Percentiles rank a stretch among this genome's conserved stretches.
Conservation (phyloP, 371 early-diverging fungal species). For the Rozella allomycis region DNA sequence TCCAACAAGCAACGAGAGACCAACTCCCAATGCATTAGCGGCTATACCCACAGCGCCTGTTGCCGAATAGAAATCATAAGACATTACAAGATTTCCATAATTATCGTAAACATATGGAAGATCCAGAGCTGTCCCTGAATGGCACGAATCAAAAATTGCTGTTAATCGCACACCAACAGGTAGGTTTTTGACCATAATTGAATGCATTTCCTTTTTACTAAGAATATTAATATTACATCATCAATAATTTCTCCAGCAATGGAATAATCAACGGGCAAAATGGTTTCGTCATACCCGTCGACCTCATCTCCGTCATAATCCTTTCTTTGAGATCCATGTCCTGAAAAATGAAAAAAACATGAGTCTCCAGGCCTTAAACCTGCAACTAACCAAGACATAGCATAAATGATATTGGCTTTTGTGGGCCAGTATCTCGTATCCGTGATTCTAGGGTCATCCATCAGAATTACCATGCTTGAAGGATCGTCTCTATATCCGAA, state of each 20-base stretch:
- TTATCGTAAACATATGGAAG: constrained; percentile 60
- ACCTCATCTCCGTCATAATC: constrained; percentile 57
- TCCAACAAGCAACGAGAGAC: no score
- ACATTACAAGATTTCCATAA: constrained; percentile 29
- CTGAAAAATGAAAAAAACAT: constrained; percentile 52
- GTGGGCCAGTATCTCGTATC: constrained; percentile 34
- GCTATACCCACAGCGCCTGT: no score
- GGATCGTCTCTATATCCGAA: constrained; percentile 24
- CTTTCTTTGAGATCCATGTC: constrained; percentile 52
- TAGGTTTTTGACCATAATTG: constrained; percentile 48
- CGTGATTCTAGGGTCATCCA: constrained; percentile 4
- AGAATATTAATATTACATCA: no score
- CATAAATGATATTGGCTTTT: constrained; percentile 50
- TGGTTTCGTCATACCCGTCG: constrained; percentile 59
- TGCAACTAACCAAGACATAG: constrained; percentile 72
- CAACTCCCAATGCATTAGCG: no score
- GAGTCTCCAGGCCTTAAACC: constrained; percentile 63
- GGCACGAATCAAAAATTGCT: constrained; percentile 48
- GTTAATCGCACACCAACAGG: constrained; percentile 65
- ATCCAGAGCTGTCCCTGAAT: constrained; percentile 53
- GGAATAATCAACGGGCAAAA: constrained; percentile 63
- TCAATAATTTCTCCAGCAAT: constrained; percentile 57
- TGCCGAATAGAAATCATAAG: no score
- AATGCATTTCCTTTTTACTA: no score
- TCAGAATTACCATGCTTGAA: constrained; percentile 2